Base-by-base conservation (phyloP, 164 flowering plant genomes). In the Stephania yunnanensis region DNA sequence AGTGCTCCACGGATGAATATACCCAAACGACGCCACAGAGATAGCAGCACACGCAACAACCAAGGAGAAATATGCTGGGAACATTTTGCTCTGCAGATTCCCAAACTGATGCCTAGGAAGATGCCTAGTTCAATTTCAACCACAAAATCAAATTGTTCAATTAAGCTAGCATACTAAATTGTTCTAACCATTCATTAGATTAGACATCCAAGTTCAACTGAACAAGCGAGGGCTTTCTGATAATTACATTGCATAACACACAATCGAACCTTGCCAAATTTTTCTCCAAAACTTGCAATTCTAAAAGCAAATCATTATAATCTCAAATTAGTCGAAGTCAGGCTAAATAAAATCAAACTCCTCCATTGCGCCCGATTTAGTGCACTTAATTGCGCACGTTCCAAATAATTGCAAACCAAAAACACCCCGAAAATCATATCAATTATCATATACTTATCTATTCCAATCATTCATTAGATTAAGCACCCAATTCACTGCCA, bases 91-190 rank as follows among this genome's bases (percentile, higher is more conserved):
- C 73, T 93, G 98, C 72, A 93, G 81, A 75, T 91, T 93, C 67
- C 99, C 98, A 81, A 95, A 95, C 79, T 87, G 92, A 82, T 95
- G 99, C 84, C 98, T 89, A 22, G 98, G 98, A 19, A 94, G 84
- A 85, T 92, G 81, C 84, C 98, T 90, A 55, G 68, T 52, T 36
- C 42, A 36, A 36, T 36, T 46, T 48, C 6, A 67, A 3, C 11
- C 46, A 68, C 1, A 46, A 77, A 76, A 67, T 25, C 70, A 67
- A 36, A 29, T 1, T 12, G 58, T 7, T 6, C 20, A 50, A 19
- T 46, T 53, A 17, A 50, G n/a, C 17, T 36, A 36, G 42, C 42
- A 36, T 36, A 4, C 42, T 0, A 36, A 36, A 36, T 36, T 20
- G 12, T 52, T 52, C 19, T 20, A 17, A 50, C 15, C 55, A 50